Base-by-base conservation (phyloP, 495 filamentous ascomycete genomes). In the Aspergillus olivimuriae region DNA sequence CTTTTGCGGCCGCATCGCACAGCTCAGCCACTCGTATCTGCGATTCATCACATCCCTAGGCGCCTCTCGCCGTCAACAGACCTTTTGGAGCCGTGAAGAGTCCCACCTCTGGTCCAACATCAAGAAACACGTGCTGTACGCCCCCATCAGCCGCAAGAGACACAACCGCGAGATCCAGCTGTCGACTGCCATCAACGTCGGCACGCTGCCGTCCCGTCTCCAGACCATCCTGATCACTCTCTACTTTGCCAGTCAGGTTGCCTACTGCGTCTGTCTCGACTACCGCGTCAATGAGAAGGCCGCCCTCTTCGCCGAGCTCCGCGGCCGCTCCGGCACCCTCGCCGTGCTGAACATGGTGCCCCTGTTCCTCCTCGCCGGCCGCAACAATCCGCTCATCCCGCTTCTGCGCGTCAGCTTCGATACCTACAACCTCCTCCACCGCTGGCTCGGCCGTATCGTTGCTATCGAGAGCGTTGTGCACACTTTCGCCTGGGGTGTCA, bases 371-470 rank as follows among this genome's bases (percentile, higher is more conserved):
- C 77, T 96, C 46, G 91, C 89, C 12, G 81, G 88, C 16, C 82
- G 91, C 52, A 97, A 97, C 69, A 97, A 95, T 59, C 87, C 87
- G 12, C 68, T 96, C n/a, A 95, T 95, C 48, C 59, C 70, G 4
- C 62, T 94, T 11, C 72, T 95, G 51, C 80, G 80, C 20, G 81
- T 97, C 64, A 91, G 87, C 61, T 98, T 95, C 65, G 94, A 98
- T 67, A 95, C 90, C 0, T 96, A 89, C 74, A 97, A 96, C 62
- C 72, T 96, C 20, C 66, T 97, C 21, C 92, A 98, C 62, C 82
- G 92, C 28, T 98, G 92, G 91, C 81, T 97, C 42, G 92, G 91
- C 17, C 84, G 92, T 15, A 81, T 95, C 17, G 79, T 94, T 5
- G 81, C 86, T 15, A 34, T 91, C 11, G 86, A 98, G 60, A 70